Evolutionary conservation across 805 yeast species (phyloP).

Genomic region (Lipomyces mesembrius): DNA sequence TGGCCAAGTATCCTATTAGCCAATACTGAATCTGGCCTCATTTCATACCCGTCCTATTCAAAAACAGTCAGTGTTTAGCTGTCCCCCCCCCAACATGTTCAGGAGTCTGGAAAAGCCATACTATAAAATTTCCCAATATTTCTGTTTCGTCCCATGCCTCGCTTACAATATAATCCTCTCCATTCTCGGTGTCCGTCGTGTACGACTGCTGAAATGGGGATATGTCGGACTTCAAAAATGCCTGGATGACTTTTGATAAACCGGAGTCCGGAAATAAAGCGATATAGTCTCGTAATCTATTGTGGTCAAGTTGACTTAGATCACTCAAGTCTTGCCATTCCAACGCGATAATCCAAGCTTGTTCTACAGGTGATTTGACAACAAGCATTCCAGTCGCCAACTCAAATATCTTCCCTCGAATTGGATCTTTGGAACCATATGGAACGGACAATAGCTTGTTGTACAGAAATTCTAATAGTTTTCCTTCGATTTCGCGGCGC

Average conservation of each 20-base stretch:
- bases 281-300: constrained; percentile 57
- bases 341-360: constrained; percentile 74
- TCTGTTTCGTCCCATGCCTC: constrained; percentile 27
- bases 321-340: constrained; percentile 70
- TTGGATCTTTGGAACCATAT: constrained; percentile 46
- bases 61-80: neutral
- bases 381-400: constrained; percentile 72
- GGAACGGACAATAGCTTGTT: constrained; percentile 62
- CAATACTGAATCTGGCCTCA: constrained; percentile 52
- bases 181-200: constrained; percentile 42
- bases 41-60: constrained; percentile 52
- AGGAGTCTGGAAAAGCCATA: neutral
- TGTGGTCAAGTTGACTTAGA: constrained; percentile 56
- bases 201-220: constrained; percentile 56
- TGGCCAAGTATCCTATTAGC: constrained; percentile 69
- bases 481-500: constrained; percentile 64
- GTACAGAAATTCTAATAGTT: constrained; percentile 61
- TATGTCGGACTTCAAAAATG: constrained; percentile 67
- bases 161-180: constrained; percentile 1
- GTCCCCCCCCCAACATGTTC: neutral
- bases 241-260: constrained; percentile 64
- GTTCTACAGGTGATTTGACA: constrained; percentile 61
- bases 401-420: constrained; percentile 54
- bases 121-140: constrained; percentile 19
- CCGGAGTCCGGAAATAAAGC: constrained; percentile 63